phyloP scores from a whole-genome alignment of 2,329 filamentous ascomycete genomes.

The Massarina eburnea region DNA sequence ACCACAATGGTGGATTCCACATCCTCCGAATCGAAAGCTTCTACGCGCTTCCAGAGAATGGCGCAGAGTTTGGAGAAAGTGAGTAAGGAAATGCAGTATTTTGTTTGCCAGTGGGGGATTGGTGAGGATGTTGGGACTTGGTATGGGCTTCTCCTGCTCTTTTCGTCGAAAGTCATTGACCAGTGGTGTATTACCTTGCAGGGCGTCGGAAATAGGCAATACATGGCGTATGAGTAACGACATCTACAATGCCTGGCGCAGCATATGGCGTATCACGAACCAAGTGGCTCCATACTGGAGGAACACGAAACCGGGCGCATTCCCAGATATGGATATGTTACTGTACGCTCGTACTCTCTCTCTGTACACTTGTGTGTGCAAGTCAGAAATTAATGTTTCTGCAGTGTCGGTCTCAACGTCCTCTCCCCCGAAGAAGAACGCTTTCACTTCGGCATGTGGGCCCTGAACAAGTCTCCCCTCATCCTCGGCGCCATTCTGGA shows the following conservation, averaged over 20 bases:
- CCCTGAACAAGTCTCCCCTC: constrained; percentile 50
- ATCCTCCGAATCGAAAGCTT: constrained; percentile 28
- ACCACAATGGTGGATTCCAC: constrained; percentile 41
- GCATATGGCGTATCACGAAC: constrained; percentile 38
- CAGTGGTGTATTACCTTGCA: not conserved
- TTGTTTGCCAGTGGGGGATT: constrained; percentile 43
- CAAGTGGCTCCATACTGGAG: constrained; percentile 34
- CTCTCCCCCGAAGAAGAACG: constrained; percentile 44
- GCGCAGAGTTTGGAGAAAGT: constrained; percentile 25
- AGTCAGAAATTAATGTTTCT: no score
- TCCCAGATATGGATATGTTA: constrained; percentile 48
- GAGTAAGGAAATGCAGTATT: constrained; percentile 39
- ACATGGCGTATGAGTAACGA: constrained; percentile 42
- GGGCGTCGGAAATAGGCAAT: constrained; percentile 36
- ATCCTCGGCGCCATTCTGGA: constrained; percentile 47
- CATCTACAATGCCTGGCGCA: constrained; percentile 38
- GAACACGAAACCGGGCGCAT: constrained; percentile 29
- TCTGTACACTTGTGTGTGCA: not conserved
- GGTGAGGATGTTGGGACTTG: constrained; percentile 39
- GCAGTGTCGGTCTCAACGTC: constrained; percentile 42
- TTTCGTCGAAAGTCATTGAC: not conserved
- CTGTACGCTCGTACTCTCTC: no score
- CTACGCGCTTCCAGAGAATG: constrained; percentile 35
- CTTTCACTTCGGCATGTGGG: constrained; percentile 51
- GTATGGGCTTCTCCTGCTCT: no score